Evolutionary conservation across 169 alveolate genomes (phyloP).

Genomic region (Plasmodium gonderi): DNA sequence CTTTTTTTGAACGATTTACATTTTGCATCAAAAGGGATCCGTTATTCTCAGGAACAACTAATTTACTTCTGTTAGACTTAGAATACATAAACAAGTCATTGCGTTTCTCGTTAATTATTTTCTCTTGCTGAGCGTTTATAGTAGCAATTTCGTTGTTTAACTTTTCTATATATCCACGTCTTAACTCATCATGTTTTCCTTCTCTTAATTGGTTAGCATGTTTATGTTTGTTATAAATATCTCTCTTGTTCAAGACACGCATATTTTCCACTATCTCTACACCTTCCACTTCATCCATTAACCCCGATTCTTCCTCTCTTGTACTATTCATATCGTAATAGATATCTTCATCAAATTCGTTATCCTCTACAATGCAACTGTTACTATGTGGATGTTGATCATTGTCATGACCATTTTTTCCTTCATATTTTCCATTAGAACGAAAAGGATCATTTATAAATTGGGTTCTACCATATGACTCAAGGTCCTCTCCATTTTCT

Average conservation of each 20-base stretch:
- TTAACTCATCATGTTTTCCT: neutral
- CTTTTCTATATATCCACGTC: neutral
- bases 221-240: neutral
- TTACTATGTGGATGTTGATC: neutral
- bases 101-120: slow-evolving; percentile 7
- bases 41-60: slow-evolving; percentile 12
- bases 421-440: neutral
- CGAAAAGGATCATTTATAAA: neutral
- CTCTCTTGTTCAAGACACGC: neutral
- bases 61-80: slow-evolving; percentile 10
- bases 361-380: neutral
- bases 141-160: slow-evolving; percentile 44
- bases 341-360: neutral
- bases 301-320: neutral
- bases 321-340: slow-evolving; percentile 4
- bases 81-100: slow-evolving; percentile 45
- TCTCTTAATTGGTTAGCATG: neutral
- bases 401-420: neutral
- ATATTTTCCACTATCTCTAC: neutral
- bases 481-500: neutral
- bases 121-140: slow-evolving; percentile 25
- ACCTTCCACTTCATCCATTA: neutral
- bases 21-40: slow-evolving; percentile 8
- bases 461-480: neutral
- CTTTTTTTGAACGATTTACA: neutral